Evolutionary conservation across 2,329 filamentous ascomycete species (phyloP).

Genomic region (Pyricularia pennisetigena): DNA sequence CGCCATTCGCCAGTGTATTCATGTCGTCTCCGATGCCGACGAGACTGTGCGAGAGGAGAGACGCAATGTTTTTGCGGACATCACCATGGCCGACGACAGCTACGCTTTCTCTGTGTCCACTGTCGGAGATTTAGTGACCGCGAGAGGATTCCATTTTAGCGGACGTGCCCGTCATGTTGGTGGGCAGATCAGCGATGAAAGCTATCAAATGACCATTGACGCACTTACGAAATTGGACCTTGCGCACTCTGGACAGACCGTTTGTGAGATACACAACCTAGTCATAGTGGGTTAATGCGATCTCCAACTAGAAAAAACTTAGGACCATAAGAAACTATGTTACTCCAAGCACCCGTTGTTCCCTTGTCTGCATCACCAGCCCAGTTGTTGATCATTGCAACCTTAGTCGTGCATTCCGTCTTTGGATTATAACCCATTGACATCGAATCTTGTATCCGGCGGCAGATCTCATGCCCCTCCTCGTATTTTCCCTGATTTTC

Average conservation of each 20-base stretch:
- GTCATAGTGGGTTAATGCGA: too few species aligned
- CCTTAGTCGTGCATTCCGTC: too few species aligned
- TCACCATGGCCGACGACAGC: not conserved
- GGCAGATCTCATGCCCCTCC: too few species aligned
- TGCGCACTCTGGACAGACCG: not conserved
- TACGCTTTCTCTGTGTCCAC: not conserved
- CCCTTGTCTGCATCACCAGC: too few species aligned
- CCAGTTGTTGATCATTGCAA: too few species aligned
- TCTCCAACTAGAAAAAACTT: too few species aligned
- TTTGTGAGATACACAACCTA: too few species aligned
- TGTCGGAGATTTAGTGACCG: not conserved
- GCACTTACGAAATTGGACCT: not conserved
- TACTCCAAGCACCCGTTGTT: too few species aligned
- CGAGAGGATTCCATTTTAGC: not conserved
- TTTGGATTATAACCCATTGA: too few species aligned
- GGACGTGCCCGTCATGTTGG: not conserved
- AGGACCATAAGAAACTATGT: too few species aligned
- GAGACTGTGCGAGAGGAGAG: not conserved
- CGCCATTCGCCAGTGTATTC: not conserved
- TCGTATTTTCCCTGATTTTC: too few species aligned
- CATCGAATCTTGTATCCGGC: too few species aligned
- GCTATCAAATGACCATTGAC: not conserved
- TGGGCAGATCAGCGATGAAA: not conserved
- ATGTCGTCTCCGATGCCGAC: not conserved
- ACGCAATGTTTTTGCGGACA: not conserved